These are phyloP conservation scores for Selaginella moellendorffii DNA, from an alignment of 75 land plant genomes.

Conservation along the genomic window DNA sequence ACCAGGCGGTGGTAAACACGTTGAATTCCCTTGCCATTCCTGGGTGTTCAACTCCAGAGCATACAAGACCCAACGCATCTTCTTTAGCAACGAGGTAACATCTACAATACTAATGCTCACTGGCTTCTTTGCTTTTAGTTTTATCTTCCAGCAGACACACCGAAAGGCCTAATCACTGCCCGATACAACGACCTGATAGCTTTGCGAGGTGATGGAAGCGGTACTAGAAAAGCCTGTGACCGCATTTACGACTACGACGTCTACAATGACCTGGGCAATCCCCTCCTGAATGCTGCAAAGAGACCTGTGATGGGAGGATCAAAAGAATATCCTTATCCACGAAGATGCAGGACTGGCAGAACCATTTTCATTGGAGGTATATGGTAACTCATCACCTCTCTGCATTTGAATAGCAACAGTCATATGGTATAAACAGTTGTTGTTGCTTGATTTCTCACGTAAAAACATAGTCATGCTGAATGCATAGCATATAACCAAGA, in stretches of 20 bases:
- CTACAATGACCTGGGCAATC: conserved; percentile 40
- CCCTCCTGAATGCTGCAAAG: no score
- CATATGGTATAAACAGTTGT: no score
- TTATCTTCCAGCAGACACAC: conserved; percentile 32
- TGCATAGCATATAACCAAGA: neutral
- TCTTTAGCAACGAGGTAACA: neutral
- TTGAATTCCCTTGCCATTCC: conserved; percentile 70
- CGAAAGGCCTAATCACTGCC: conserved; percentile 17
- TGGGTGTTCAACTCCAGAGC: conserved; percentile 50
- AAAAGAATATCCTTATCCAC: conserved; percentile 29
- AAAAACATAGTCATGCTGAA: no score
- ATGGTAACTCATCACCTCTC: no score
- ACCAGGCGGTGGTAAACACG: neutral
- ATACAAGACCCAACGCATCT: conserved; percentile 28
- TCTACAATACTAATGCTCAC: neutral
- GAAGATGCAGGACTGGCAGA: conserved; percentile 44
- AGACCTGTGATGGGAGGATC: conserved; percentile 38
- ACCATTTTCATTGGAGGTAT: conserved; percentile 13
- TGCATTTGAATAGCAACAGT: no score
- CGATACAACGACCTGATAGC: conserved; percentile 25
- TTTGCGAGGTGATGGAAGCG: conserved; percentile 30
- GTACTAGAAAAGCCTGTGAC: conserved; percentile 24
- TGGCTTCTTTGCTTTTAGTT: conserved; percentile 15
- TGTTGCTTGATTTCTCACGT: no score
- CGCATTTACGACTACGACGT: conserved; percentile 39